These are phyloP conservation scores for Rhypophila decipiens DNA, from an alignment of 495 filamentous ascomycete genomes.

Conservation along the genomic window DNA sequence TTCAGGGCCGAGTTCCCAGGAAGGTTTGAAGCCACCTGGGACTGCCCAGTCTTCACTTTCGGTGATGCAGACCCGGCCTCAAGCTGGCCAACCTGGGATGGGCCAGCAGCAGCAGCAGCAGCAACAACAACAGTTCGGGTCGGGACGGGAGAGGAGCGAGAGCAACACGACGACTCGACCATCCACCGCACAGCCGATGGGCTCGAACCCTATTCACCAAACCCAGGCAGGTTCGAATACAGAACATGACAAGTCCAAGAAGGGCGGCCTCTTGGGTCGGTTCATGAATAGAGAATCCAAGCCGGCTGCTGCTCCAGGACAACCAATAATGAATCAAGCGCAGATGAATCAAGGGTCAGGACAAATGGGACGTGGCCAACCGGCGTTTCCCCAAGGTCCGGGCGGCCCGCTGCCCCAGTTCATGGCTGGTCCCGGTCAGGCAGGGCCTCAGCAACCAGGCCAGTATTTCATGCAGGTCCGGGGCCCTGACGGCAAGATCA, in stretches of 20 bases:
- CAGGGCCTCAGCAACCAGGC: conserved; percentile 12
- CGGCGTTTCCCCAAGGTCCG: conserved; percentile 1
- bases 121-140: too few species aligned
- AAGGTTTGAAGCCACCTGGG: not conserved
- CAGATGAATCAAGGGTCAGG: not conserved
- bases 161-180: conserved; percentile 2
- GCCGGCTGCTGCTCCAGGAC: not conserved
- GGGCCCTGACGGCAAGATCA: conserved; percentile 21
- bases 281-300: conserved; percentile 11
- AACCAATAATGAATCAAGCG: not conserved
- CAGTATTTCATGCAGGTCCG: conserved; percentile 16
- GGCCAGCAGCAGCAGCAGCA: too few species aligned
- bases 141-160: conserved; percentile 10
- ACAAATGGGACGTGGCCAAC: conserved; percentile 5
- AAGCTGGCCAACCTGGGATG: too few species aligned
- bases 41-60: conserved; percentile 3
- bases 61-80: conserved; percentile 7
- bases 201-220: not conserved
- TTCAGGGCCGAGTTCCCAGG: not conserved
- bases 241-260: conserved; percentile 10
- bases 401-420: conserved; percentile 2
- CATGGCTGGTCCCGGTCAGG: conserved; percentile 8
- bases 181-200: not conserved
- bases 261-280: conserved; percentile 25
- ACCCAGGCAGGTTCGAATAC: not conserved